phyloP scores from a whole-genome alignment of 805 yeast species.

The Grigorovia transvaalensis region DNA sequence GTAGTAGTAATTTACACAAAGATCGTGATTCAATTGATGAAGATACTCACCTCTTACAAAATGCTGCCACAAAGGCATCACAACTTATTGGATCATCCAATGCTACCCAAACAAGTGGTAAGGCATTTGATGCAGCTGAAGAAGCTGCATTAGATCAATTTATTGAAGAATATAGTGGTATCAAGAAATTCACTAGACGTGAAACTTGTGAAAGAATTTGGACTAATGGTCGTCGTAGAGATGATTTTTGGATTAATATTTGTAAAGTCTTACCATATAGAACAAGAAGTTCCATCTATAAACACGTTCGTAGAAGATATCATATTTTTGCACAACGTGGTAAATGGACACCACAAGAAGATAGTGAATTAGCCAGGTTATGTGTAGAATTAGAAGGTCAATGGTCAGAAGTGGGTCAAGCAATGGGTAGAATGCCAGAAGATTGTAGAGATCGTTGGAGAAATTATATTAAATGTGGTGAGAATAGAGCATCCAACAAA shows the following conservation, averaged over 20 bases:
- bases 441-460: constrained; percentile 97
- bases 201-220: constrained; percentile 79
- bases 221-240: constrained; percentile 77
- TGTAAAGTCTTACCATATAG: constrained; percentile 74
- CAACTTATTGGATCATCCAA: constrained; percentile 22
- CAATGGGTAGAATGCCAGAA: constrained; percentile 89
- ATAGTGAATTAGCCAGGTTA: constrained; percentile 49
- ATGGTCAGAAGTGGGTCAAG: constrained; percentile 78
- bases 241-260: constrained; percentile 79
- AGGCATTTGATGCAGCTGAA: constrained; percentile 31
- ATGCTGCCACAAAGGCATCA: constrained; percentile 37
- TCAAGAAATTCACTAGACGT: constrained; percentile 50
- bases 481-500: constrained; percentile 59
- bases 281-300: constrained; percentile 81
- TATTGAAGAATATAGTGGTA: constrained; percentile 54
- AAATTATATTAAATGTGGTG: constrained; percentile 88
- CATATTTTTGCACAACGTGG: constrained; percentile 84
- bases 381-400: constrained; percentile 64
- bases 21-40: constrained; percentile 17
- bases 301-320: constrained; percentile 83
- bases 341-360: constrained; percentile 82
- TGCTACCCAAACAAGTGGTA: constrained; percentile 26
- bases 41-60: constrained; percentile 32
- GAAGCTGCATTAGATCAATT: constrained; percentile 71
- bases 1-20: constrained; percentile 7